phyloP scores from a whole-genome alignment of 2,329 filamentous ascomycete species.

The Fusarium fujikuroi region DNA sequence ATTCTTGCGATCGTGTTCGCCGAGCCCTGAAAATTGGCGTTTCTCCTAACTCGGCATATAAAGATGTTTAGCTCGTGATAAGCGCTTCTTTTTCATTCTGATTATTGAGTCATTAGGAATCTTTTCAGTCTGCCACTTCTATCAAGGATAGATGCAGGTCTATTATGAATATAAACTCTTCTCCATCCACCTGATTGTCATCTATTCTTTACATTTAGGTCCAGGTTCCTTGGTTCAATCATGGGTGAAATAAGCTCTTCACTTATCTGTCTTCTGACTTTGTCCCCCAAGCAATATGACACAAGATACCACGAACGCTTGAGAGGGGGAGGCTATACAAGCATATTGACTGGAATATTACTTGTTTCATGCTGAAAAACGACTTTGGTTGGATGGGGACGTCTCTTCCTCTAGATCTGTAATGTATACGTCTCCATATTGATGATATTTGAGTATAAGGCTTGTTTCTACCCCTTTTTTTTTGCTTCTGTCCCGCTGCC shows the following conservation, averaged over 20 bases:
- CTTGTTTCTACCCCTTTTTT: background rate
- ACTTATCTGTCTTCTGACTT: background rate
- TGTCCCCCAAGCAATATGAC: background rate
- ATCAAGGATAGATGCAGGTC: background rate
- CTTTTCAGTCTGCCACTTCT: background rate
- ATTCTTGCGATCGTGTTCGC: background rate
- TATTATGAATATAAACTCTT: background rate
- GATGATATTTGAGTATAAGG: background rate
- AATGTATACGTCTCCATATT: background rate
- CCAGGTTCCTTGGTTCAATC: background rate
- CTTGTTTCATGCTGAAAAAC: background rate
- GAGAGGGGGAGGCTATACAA: background rate
- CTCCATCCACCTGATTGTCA: background rate
- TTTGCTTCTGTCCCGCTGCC: background rate
- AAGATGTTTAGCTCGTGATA: background rate
- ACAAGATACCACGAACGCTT: background rate
- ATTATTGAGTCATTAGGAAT: background rate
- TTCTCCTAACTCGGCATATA: background rate
- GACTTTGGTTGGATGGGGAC: background rate
- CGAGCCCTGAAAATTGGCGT: background rate
- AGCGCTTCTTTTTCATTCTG: background rate
- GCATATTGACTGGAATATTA: background rate
- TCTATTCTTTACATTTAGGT: background rate
- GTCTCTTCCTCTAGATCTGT: background rate
- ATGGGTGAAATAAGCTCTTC: background rate